These are phyloP conservation scores for Phaeotremella skinneri DNA, from an alignment of 768 basidiomycete genomes.

Conservation along the genomic window DNA sequence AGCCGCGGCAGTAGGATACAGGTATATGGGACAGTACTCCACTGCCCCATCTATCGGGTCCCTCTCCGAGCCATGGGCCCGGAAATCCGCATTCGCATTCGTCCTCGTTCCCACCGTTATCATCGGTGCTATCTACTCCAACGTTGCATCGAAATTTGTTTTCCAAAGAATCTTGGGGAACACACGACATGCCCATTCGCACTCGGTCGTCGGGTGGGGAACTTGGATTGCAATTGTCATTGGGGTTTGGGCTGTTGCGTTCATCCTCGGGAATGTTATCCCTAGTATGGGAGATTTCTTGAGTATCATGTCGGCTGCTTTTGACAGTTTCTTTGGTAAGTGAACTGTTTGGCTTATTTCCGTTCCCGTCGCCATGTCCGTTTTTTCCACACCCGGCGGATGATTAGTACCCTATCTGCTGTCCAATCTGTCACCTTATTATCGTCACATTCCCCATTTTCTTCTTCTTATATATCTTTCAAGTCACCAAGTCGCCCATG, in stretches of 20 bases:
- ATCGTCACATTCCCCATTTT: no score
- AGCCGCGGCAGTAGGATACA: constrained; percentile 42
- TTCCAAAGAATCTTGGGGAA: constrained; percentile 41
- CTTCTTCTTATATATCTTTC: no score
- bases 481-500: no score
- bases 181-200: constrained; percentile 32
- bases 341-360: neutral
- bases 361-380: no score
- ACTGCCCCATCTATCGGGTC: constrained; percentile 45
- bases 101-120: constrained; percentile 44
- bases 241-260: constrained; percentile 39
- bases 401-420: no score
- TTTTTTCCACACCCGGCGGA: neutral
- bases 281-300: constrained; percentile 47
- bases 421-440: no score
- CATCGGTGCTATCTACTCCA: constrained; percentile 44
- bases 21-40: constrained; percentile 43
- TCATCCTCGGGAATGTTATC: constrained; percentile 41
- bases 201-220: constrained; percentile 41
- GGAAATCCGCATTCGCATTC: constrained; percentile 43
- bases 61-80: constrained; percentile 40
- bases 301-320: constrained; percentile 36
- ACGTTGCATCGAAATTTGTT: constrained; percentile 43
- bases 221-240: constrained; percentile 37
- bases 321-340: constrained; percentile 43